These are phyloP conservation scores for Sporothrix brunneoviolacea DNA, from an alignment of 2,329 filamentous ascomycete species.

Conservation along the genomic window DNA sequence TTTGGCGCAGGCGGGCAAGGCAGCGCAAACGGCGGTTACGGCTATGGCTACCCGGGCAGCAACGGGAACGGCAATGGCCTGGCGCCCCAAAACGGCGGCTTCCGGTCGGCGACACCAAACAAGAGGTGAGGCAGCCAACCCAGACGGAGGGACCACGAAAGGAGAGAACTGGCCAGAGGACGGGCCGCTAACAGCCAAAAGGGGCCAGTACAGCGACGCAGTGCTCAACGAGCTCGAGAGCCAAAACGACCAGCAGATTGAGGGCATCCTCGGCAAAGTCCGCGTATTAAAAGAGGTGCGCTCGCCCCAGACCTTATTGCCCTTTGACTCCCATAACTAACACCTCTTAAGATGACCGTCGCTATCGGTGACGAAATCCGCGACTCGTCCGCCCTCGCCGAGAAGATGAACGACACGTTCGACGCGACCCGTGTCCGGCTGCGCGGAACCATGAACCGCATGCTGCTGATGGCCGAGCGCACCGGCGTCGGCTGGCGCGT, in stretches of 20 bases:
- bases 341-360: constrained; percentile 63
- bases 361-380: constrained; percentile 95
- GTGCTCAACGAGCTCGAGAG: constrained; percentile 90
- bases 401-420: constrained; percentile 94
- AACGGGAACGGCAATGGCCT: constrained; percentile 29
- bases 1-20: constrained; percentile 29
- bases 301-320: constrained; percentile 4
- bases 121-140: no score
- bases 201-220: constrained; percentile 85
- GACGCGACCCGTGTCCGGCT: constrained; percentile 76
- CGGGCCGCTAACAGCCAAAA: no score
- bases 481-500: constrained; percentile 95
- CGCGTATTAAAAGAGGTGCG: constrained; percentile 80
- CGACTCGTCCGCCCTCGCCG: constrained; percentile 77
- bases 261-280: constrained; percentile 87
- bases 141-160: no score
- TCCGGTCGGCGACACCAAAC: constrained; percentile 65
- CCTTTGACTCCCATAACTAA: background rate
- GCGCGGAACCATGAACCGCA: constrained; percentile 90
- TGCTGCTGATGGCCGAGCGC: constrained; percentile 90
- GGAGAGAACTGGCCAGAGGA: no score
- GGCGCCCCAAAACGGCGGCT: constrained; percentile 36
- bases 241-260: constrained; percentile 86
- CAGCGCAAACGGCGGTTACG: constrained; percentile 32
- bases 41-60: constrained; percentile 46